Base-by-base conservation (phyloP, 2,329 filamentous ascomycete species). In the Pseudofabraea citricarpa region DNA sequence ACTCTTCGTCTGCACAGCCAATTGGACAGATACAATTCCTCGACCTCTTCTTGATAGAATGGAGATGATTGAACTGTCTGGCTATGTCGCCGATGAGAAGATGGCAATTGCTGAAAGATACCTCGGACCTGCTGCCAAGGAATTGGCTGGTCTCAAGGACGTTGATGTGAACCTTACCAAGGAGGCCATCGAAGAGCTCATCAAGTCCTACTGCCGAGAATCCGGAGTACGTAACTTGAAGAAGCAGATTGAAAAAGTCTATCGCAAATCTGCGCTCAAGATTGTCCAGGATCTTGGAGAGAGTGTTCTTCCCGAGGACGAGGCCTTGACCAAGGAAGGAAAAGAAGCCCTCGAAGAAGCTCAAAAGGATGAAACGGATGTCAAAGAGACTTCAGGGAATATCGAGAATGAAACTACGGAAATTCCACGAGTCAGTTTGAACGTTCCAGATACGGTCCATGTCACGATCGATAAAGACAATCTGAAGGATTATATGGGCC, bases 241-340 rank as follows among this genome's bases (percentile, higher is more conserved):
- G 78, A 97, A 98, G 73, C 91, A 97, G 65, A 98, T 98, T 49
- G 93, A 98, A 65, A 98, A 98, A 72, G 89, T 98, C 3, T 98
- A 96, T 68, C 83, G 93, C 46, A 98, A 98, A 68, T 90, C 91
- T 12, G 94, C 93, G 0, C 74, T 98, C 49, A 97, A 96, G 69
- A 98, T 98, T 54, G 91, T 98, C 10, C 86, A 91, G 62, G 90
- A 97, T 50, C 75, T 97, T 12, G 91, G 91, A 39, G 90, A 96
- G 59, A 84, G 89, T 5, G 87, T 75, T 1, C 68, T 95, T 2
- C 77, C 86, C 3, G 90, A 96, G 61, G 81, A 86, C 18, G 81
- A 88, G 50, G 90, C 87, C 5, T 67, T 95, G 44, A 95, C 90
- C 0, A 82, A 87, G 7, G 88, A 95, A 63, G 90, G 87, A 56